Evolutionary conservation across 2,329 filamentous ascomycete genomes (phyloP).

Genomic region (Trichoderma simmonsii): DNA sequence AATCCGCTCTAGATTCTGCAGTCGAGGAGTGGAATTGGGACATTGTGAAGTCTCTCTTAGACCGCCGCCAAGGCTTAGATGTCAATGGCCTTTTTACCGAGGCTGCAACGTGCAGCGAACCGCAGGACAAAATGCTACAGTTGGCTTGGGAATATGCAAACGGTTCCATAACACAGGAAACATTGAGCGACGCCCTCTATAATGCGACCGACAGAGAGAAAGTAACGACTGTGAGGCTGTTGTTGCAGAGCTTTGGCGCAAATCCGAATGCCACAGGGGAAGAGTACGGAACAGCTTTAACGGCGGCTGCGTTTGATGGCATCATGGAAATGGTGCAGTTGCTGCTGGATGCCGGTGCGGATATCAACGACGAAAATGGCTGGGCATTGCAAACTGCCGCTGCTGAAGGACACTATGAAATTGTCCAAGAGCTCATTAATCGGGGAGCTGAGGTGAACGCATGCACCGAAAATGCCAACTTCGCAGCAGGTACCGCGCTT

Average conservation of each 20-base stretch:
- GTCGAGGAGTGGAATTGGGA: constrained; percentile 37
- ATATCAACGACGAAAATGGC: constrained; percentile 34
- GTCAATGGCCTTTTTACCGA: constrained; percentile 36
- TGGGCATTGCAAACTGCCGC: constrained; percentile 40
- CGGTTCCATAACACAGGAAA: constrained; percentile 32
- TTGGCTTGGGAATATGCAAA: constrained; percentile 38
- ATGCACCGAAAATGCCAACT: constrained; percentile 27
- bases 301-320: constrained; percentile 39
- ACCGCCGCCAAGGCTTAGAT: constrained; percentile 31
- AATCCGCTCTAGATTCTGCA: constrained; percentile 34
- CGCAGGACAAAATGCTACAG: constrained; percentile 35
- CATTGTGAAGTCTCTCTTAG: constrained; percentile 34
- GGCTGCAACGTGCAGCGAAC: constrained; percentile 30
- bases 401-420: constrained; percentile 32
- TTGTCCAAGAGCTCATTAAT: constrained; percentile 35
- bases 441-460: constrained; percentile 37
- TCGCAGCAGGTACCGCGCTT: constrained; percentile 36
- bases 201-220: constrained; percentile 40
- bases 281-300: constrained; percentile 32
- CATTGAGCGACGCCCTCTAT: constrained; percentile 36
- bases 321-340: constrained; percentile 29
- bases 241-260: constrained; percentile 34
- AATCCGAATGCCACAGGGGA: constrained; percentile 38
- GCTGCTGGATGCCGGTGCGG: constrained; percentile 34
- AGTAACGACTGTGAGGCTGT: constrained; percentile 34